Base-by-base conservation (phyloP, 192 early-diverging fungal genomes). In the Coemansia sp. region DNA sequence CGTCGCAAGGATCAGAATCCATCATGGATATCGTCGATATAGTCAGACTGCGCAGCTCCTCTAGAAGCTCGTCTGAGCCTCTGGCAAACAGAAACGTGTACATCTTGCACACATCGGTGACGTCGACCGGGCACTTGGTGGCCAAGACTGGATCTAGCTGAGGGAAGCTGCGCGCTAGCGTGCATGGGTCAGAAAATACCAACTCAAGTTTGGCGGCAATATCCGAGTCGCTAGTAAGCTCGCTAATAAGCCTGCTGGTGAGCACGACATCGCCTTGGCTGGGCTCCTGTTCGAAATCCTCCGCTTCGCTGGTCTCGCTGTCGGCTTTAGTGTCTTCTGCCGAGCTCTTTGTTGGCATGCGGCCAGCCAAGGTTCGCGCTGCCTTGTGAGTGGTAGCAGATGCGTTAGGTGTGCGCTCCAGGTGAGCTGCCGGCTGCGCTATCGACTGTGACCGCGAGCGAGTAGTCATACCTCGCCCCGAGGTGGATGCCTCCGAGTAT, bases 141-240 rank as follows among this genome's bases (percentile, higher is more conserved):
- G 67, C 70, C 38, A 62, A 60, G 10, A 13, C 62, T 3, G 65
- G 28, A 43, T 79, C 59, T 6, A 43, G 46, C 38, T 79, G 77
- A 8, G 73, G 73, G 57, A 84, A 84, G 67, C 79, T 76, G 36
- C 71, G 74, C 13, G 79, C 79, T 48, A 82, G 62, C 35, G 68
- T 70, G 36, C 79, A 82, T 33, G 79, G 79, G 10, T 82, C 79
- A 3, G 70, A 63, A 33, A 82, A 82, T 10, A 72, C 71, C 39
- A 55, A 40, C 5, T 43, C 55, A 13, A 82, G 79, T 59, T 68
- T 76, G 23, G 70, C 64, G 23, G 67, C 14, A 23, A 82, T 13
- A 11, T 76, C 79, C 31, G 69, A 23, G 24, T 70, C 71, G 21
- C 67, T 61, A 20, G 31, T 16, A 33, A 76, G 64, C 37, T 56